Evolutionary conservation across 345 rosid species (phyloP), one percentile per base, ranked within the genome.

Genomic region (Citrus medica): DNA sequence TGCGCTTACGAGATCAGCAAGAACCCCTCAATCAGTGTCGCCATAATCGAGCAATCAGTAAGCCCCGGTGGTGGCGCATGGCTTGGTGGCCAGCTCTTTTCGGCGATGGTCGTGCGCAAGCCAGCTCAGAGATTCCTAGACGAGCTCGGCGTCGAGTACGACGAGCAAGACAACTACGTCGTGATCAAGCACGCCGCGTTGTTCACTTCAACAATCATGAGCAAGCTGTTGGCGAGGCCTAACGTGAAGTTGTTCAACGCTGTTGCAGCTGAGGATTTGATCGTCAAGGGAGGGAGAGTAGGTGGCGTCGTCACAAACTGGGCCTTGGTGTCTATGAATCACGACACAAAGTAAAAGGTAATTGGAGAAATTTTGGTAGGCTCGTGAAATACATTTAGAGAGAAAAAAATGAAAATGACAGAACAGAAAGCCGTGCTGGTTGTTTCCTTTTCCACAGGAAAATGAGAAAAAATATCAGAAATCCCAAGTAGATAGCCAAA

Each of bases 31-130:
- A 63, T 86, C 56, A 19, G 76, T 2, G 75, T 86, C 4, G 83
- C 85, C 4, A 83, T 68, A 28, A 70, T 83, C 9, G 89, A 89
- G 74, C 92, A 89, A 71, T 87, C 89, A 27, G 90, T 89, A 53
- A 87, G 89, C 82, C 92, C 90, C 48, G 88, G 90, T 12, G 92
- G 92, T 25, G 92, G 90, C 61, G 89, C 92, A 4, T 89, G 90
- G 92, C 88, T 89, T 51, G 90, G 90, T 21, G 92, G 90, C 17
- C 92, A 87, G 82, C 89, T 87, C 61, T 87, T 89, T 82, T 89
- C 89, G 56, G 82, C 89, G 59, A 89, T 86, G 90, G 87, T 86
- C 30, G 60, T 81, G 0, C 19, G 68, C 3, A 56, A 76, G 33
- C 79, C 63, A 0, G 80, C 67, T 76, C 83, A 76, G 2, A 56